Percentiles rank a stretch among this genome's conserved stretches.
Conservation (phyloP, 352 stramenopile species). For the Phytophthora capsici region DNA sequence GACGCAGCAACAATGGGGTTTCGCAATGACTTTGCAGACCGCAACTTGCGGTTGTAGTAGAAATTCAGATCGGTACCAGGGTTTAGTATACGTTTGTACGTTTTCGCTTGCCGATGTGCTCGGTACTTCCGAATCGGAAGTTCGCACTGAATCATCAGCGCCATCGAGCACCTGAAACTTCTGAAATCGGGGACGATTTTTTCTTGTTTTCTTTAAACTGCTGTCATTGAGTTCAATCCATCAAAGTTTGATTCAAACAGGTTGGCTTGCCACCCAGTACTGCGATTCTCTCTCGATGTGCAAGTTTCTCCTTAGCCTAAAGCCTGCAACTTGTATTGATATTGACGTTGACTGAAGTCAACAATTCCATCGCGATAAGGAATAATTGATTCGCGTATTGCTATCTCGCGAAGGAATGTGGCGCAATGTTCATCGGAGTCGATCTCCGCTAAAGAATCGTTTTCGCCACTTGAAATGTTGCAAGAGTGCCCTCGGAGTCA, state of each 20-base stretch:
- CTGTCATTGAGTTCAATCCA: background rate
- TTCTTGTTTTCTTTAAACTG: slow-evolving; percentile 1
- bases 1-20: slow-evolving; percentile 33
- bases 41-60: slow-evolving; percentile 65
- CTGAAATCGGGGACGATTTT: background rate
- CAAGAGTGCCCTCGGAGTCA: slow-evolving; percentile 22
- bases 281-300: slow-evolving; percentile 32
- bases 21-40: slow-evolving; percentile 49
- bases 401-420: slow-evolving; percentile 35
- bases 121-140: slow-evolving; percentile 34
- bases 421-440: slow-evolving; percentile 46
- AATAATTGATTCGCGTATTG: background rate
- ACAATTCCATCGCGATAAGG: background rate
- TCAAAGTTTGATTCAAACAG: background rate
- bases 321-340: slow-evolving; percentile 35
- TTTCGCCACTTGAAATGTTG: slow-evolving; percentile 39
- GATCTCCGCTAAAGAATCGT: slow-evolving; percentile 52
- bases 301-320: slow-evolving; percentile 48
- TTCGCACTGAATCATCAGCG: slow-evolving; percentile 39
- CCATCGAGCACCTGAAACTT: too few species aligned
- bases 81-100: slow-evolving; percentile 42
- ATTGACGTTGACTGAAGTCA: slow-evolving; percentile 15
- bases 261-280: slow-evolving; percentile 20
- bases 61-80: slow-evolving; percentile 45
- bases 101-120: slow-evolving; percentile 25